Percentiles rank a stretch among this genome's conserved stretches.
Evolutionary conservation across 176 grass and related monocot species (phyloP).

Genomic region (Avena eriantha): DNA sequence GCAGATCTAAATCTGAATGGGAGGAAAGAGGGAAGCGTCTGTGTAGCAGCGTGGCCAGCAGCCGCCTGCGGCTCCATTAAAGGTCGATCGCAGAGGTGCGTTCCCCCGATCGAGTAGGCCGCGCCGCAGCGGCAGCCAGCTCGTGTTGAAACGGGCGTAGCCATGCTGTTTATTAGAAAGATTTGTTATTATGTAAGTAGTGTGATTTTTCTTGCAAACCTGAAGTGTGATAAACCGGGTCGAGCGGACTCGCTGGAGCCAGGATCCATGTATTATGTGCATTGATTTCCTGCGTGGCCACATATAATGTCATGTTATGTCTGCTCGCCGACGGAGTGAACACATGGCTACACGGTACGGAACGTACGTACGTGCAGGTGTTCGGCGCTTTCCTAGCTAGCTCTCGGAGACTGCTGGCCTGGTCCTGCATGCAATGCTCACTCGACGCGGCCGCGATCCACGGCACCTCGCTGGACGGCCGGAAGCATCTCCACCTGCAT

Average conservation of each 20-base stretch:
- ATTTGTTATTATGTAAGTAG: too few relatives aligned
- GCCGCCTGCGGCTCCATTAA: background rate
- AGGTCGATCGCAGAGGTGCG: slow-evolving; percentile 35
- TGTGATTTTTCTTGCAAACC: background rate
- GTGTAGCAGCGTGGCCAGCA: background rate
- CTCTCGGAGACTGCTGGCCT: background rate
- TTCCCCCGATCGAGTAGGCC: background rate
- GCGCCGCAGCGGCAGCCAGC: background rate
- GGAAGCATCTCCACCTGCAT: too few relatives aligned
- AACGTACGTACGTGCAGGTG: background rate
- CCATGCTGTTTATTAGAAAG: background rate
- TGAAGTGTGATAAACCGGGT: background rate
- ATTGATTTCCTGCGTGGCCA: background rate
- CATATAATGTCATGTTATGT: background rate
- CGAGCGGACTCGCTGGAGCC: background rate
- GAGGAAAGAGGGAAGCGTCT: background rate
- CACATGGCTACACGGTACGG: background rate
- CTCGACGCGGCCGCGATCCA: background rate
- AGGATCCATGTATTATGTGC: background rate
- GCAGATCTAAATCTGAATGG: slow-evolving; percentile 33
- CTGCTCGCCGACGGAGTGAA: background rate
- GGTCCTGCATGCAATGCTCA: background rate
- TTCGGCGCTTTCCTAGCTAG: background rate
- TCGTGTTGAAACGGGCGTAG: background rate
- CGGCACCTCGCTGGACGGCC: background rate